A percentile compares a stretch with the other conserved stretches of the same genome.
phyloP scores from a whole-genome alignment of 495 filamentous ascomycete species.

The Aspergillus cavernicola region DNA sequence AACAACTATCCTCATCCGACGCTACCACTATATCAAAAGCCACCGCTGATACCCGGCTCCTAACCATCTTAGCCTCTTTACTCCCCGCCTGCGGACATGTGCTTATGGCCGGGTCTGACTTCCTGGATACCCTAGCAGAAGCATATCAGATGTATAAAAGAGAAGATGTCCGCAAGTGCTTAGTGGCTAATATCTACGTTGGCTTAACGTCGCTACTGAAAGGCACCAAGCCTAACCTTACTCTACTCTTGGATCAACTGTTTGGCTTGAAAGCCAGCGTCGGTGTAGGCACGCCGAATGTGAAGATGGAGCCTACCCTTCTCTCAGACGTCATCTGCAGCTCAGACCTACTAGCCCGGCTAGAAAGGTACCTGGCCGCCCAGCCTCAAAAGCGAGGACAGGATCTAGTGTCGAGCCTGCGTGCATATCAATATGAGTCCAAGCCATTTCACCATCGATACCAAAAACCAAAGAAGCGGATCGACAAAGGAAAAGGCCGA shows the following conservation, averaged over 20 bases:
- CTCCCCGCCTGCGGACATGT: slow-evolving; percentile 44
- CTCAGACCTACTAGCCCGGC: slow-evolving; percentile 34
- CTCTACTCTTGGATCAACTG: slow-evolving; percentile 72
- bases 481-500: slow-evolving; percentile 67
- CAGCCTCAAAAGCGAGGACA: slow-evolving; percentile 45
- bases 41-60: slow-evolving; percentile 31
- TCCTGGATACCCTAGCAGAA: slow-evolving; percentile 67
- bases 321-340: slow-evolving; percentile 45
- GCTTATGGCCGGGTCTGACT: slow-evolving; percentile 80
- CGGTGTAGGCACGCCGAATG: slow-evolving; percentile 45
- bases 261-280: slow-evolving; percentile 72
- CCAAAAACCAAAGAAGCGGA: slow-evolving; percentile 51
- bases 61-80: slow-evolving; percentile 39
- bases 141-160: slow-evolving; percentile 58
- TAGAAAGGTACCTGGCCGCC: slow-evolving; percentile 54
- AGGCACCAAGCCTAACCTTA: slow-evolving; percentile 60
- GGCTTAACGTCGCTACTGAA: slow-evolving; percentile 66
- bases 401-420: slow-evolving; percentile 37
- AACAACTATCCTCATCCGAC: slow-evolving; percentile 45
- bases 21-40: slow-evolving; percentile 26
- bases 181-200: slow-evolving; percentile 69
- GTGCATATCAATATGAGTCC: slow-evolving; percentile 43
- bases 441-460: slow-evolving; percentile 51
- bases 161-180: slow-evolving; percentile 52
- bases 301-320: slow-evolving; percentile 38